phyloP scores from a whole-genome alignment of 257 asterid genomes.

The Solanum paucissectum region DNA sequence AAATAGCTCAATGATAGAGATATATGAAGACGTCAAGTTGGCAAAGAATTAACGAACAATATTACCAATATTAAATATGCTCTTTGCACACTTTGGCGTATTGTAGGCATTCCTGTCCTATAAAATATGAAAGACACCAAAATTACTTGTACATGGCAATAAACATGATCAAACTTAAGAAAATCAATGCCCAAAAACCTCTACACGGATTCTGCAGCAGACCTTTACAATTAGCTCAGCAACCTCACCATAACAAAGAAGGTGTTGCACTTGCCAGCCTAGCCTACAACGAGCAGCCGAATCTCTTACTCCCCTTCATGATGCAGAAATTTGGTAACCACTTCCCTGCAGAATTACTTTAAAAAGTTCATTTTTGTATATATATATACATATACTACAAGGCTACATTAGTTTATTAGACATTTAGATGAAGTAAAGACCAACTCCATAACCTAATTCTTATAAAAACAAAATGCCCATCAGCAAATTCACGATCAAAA shows the following conservation, averaged over 20 bases:
- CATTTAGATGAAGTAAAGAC: not conserved
- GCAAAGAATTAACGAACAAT: no score
- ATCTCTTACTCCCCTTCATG: slow-evolving; percentile 79
- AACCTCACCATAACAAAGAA: slow-evolving; percentile 39
- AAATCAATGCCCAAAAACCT: no score
- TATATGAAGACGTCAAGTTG: no score
- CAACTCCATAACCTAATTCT: not conserved
- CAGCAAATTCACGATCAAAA: no score
- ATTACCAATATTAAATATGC: no score
- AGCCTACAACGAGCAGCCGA: slow-evolving; percentile 92
- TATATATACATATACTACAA: not conserved
- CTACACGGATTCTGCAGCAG: no score
- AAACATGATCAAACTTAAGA: no score
- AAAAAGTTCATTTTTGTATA: not conserved
- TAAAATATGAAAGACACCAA: no score
- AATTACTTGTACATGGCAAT: no score
- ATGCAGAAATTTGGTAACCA: slow-evolving; percentile 58
- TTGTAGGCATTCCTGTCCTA: no score
- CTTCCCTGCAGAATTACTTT: slow-evolving; percentile 34
- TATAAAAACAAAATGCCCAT: not conserved
- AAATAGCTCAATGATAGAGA: no score
- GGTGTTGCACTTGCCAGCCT: slow-evolving; percentile 82
- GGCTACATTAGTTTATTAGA: not conserved
- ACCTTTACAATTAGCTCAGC: slow-evolving; percentile 53
- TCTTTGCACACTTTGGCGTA: no score